Evolutionary conservation across 192 early-diverging fungal species (phyloP), one percentile per base, ranked within the genome.

Genomic region (Borealophlyctis nickersoniae): DNA sequence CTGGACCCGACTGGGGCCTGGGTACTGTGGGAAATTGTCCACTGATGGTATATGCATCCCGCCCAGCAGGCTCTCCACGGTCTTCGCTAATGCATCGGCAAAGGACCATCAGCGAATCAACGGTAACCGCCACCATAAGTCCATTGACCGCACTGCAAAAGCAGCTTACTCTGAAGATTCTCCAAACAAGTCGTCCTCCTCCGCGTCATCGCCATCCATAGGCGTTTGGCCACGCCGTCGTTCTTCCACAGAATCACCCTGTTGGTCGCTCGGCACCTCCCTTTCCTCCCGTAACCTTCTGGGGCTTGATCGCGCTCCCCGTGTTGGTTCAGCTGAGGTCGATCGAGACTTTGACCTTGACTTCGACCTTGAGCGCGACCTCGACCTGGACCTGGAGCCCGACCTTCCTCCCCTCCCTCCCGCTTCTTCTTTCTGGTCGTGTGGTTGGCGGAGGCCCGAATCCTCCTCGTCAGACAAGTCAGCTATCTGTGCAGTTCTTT

Each of bases 111-210:
- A 35, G 55, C 16, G 24, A 26, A 2, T 14, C 24, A 52, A 29
- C 39, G 4, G 53, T 52, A 62, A 23, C 48, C 33, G 32, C n/a
- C 19, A 22, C 28, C 11, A 49, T 65, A 23, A 22, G 52, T 26
- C n/a, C 49, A 16, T n/a, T n/a, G n/a, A n/a, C n/a, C n/a, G n/a
- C n/a, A n/a, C n/a, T n/a, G n/a, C n/a, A n/a, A 52, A 32, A 5
- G 32, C 36, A 24, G 22, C 61, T 16, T 66, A 65, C 48, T 75
- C 66, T 11, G 62, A 64, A 34, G 52, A 55, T 9, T 73, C 73
- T n/a, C 68, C 73, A 67, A 74, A 74, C 33, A 74, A 53, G 55
- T 70, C 68, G n/a, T 5, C 30, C 9, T 70, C 66, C 2, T 56
- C 69, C 26, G 56, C 53, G 7, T 19, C 65, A 7, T 65, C 50